A percentile compares a stretch with the other conserved stretches of the same genome.
Evolutionary conservation across 2,329 filamentous ascomycete genomes (phyloP).

Genomic region (Colletotrichum spinosum): DNA sequence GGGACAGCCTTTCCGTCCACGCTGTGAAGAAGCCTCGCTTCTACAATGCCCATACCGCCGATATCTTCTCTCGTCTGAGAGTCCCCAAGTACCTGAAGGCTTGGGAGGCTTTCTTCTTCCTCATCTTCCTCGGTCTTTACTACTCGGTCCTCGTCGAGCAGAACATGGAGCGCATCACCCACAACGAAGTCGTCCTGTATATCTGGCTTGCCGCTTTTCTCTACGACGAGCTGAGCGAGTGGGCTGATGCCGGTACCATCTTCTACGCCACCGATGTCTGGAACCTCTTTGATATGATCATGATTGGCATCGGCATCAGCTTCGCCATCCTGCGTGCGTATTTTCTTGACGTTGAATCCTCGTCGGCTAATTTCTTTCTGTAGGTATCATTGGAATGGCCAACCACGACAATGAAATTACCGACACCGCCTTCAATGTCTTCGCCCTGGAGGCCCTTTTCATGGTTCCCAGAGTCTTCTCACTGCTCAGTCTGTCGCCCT

Average conservation of each 20-base stretch:
- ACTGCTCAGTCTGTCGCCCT: slow-evolving; percentile 86
- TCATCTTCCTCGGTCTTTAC: slow-evolving; percentile 81
- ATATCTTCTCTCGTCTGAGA: slow-evolving; percentile 79
- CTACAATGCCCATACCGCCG: slow-evolving; percentile 75
- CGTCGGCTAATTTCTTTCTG: slow-evolving; percentile 20
- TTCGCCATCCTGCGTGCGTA: slow-evolving; percentile 79
- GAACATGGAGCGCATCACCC: slow-evolving; percentile 73
- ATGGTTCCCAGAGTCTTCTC: slow-evolving; percentile 91
- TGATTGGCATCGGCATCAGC: slow-evolving; percentile 77
- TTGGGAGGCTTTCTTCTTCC: slow-evolving; percentile 86
- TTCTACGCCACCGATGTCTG: slow-evolving; percentile 89
- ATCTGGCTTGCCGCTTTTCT: slow-evolving; percentile 89
- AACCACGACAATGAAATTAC: slow-evolving; percentile 72
- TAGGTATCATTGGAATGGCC: slow-evolving; percentile 75
- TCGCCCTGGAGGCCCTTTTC: slow-evolving; percentile 89
- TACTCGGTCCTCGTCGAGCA: slow-evolving; percentile 86
- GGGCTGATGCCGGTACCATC: slow-evolving; percentile 85
- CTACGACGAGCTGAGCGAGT: slow-evolving; percentile 88
- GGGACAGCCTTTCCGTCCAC: slow-evolving; percentile 80
- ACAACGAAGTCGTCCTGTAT: slow-evolving; percentile 79
- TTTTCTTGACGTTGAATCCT: neutral
- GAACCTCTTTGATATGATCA: slow-evolving; percentile 79
- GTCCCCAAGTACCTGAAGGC: slow-evolving; percentile 88
- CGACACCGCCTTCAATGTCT: slow-evolving; percentile 87
- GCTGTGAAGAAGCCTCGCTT: slow-evolving; percentile 81